A percentile compares a stretch with the other conserved stretches of the same genome.
Evolutionary conservation across 495 filamentous ascomycete species (phyloP).

Genomic region (Lindgomyces ingoldianus): DNA sequence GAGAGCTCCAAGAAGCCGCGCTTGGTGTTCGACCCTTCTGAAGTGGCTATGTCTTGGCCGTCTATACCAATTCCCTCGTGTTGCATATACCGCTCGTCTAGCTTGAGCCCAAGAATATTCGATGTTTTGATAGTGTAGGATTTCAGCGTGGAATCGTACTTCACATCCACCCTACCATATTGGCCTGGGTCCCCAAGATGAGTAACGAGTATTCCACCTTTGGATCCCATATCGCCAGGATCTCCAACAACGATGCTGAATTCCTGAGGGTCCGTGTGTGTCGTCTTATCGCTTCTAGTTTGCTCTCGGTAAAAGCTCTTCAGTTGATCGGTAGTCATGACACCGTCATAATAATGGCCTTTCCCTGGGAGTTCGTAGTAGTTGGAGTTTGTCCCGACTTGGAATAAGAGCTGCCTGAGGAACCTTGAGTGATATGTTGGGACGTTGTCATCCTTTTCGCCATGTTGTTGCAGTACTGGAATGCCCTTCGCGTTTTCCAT

Average conservation of each 20-base stretch:
- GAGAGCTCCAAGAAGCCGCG: neutral
- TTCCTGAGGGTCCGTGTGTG: conserved; percentile 25
- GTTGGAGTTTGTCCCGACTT: conserved; percentile 46
- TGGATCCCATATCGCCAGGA: conserved; percentile 54
- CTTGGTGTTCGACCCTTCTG: neutral
- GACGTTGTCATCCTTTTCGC: conserved; percentile 59
- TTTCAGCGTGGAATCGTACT: neutral
- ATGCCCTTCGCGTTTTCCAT: conserved; percentile 55
- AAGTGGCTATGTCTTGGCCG: neutral
- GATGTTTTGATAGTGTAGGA: conserved; percentile 27
- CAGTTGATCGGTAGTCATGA: conserved; percentile 47
- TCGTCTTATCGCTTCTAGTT: conserved; percentile 21
- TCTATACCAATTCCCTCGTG: neutral
- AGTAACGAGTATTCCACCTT: conserved; percentile 53
- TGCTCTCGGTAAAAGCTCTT: conserved; percentile 49
- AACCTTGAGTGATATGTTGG: conserved; percentile 59
- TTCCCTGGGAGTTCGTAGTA: conserved; percentile 55
- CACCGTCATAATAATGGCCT: conserved; percentile 57
- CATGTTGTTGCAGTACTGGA: conserved; percentile 60
- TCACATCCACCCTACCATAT: conserved; percentile 38
- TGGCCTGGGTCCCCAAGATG: conserved; percentile 52
- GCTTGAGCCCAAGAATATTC: conserved; percentile 35
- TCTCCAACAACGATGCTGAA: conserved; percentile 55
- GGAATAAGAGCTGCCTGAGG: conserved; percentile 51
- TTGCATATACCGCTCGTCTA: conserved; percentile 14